phyloP scores from a whole-genome alignment of 331 rosid genomes.

The Cucumis variabilis region DNA sequence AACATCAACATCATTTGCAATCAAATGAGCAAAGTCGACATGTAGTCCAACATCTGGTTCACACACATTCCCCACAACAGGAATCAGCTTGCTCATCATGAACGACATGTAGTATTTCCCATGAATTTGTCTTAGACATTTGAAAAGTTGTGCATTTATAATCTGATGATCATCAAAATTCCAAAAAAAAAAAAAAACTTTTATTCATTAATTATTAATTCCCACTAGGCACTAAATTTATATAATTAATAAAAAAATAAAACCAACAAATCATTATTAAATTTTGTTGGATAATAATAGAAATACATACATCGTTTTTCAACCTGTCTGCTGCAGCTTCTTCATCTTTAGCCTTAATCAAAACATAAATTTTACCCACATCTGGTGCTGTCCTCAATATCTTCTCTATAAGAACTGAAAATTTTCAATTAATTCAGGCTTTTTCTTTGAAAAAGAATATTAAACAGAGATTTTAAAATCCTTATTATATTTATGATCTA shows the following conservation, averaged over 20 bases:
- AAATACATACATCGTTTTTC: slow-evolving; percentile 68
- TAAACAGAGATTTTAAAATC: no score
- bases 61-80: slow-evolving; percentile 81
- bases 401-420: slow-evolving; percentile 63
- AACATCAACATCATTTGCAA: slow-evolving; percentile 82
- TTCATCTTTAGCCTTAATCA: slow-evolving; percentile 91
- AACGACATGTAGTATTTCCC: slow-evolving; percentile 82
- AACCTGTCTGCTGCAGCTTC: slow-evolving; percentile 83
- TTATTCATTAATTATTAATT: not conserved
- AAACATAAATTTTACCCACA: slow-evolving; percentile 82
- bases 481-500: no score
- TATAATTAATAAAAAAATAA: no score
- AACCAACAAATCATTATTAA: no score
- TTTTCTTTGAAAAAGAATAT: no score
- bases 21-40: slow-evolving; percentile 47
- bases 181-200: not conserved
- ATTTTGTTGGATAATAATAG: not conserved
- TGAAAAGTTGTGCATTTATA: slow-evolving; percentile 85
- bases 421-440: slow-evolving; percentile 9
- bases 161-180: slow-evolving; percentile 48
- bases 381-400: slow-evolving; percentile 77
- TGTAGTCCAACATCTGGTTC: slow-evolving; percentile 81
- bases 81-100: slow-evolving; percentile 88
- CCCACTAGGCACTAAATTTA: not conserved
- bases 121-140: slow-evolving; percentile 70